Evolutionary conservation across 192 early-diverging fungal genomes (phyloP).

Genomic region (Podila clonocystis): DNA sequence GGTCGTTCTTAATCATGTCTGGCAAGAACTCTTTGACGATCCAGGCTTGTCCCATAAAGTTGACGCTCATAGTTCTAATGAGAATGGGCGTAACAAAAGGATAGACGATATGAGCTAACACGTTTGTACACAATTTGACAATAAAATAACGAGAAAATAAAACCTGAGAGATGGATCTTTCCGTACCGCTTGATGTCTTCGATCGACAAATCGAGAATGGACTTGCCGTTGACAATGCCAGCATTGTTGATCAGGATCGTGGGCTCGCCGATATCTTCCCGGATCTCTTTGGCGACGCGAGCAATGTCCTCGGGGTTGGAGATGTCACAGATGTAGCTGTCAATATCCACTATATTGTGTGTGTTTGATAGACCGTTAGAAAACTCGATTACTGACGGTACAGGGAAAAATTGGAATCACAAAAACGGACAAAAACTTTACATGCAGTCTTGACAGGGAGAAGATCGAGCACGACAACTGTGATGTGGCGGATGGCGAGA

Average conservation of each 20-base stretch:
- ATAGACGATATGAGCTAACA: too few species aligned
- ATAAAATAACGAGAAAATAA: background rate
- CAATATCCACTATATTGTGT: constrained; percentile 41
- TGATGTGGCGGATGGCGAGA: constrained; percentile 52
- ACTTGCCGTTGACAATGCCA: constrained; percentile 73
- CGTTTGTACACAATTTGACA: too few species aligned
- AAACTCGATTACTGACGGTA: background rate
- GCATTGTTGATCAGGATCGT: constrained; percentile 89
- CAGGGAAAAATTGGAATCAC: background rate
- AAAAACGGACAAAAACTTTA: constrained; percentile 6
- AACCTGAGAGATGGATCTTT: background rate
- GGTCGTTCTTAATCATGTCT: constrained; percentile 73
- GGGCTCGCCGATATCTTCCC: constrained; percentile 68
- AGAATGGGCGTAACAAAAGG: too few species aligned
- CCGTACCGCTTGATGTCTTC: constrained; percentile 66
- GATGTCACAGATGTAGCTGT: constrained; percentile 70
- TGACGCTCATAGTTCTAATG: constrained; percentile 70
- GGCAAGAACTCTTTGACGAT: constrained; percentile 81
- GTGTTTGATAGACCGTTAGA: background rate
- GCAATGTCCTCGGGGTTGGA: constrained; percentile 57
- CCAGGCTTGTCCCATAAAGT: constrained; percentile 79
- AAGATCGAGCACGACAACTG: constrained; percentile 67
- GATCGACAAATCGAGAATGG: constrained; percentile 68
- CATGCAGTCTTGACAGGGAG: constrained; percentile 41
- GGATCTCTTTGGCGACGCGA: constrained; percentile 57